Conservation (phyloP, 176 grass and related monocot species). For the Phoenix dactylifera region DNA sequence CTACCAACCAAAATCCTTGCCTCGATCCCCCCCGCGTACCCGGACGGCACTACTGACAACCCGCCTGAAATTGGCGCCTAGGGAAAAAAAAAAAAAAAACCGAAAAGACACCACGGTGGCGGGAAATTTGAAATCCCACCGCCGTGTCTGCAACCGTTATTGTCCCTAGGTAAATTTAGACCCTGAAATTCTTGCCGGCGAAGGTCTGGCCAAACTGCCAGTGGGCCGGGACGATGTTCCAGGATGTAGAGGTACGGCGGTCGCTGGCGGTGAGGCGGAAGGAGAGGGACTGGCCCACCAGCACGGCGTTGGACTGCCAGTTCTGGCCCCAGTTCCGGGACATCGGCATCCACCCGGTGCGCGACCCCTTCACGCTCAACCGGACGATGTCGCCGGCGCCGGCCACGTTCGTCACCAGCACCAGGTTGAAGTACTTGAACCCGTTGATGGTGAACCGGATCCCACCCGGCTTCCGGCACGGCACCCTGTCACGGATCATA, state of each 20-base stretch:
- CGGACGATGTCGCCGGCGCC: conserved; percentile 47
- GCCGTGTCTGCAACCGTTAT: too few species aligned
- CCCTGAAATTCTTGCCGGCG: conserved; percentile 38
- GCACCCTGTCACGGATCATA: conserved; percentile 21
- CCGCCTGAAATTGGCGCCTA: background rate
- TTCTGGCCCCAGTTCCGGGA: conserved; percentile 58
- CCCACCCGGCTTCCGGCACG: conserved; percentile 39
- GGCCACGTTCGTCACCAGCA: conserved; percentile 52
- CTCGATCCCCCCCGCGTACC: background rate
- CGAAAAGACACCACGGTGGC: background rate
- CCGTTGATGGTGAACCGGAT: conserved; percentile 46
- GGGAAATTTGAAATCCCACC: background rate
- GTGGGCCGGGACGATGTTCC: conserved; percentile 30
- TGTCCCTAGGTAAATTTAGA: conserved; percentile 19
- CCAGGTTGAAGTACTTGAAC: conserved; percentile 50
- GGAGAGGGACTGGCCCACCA: conserved; percentile 37
- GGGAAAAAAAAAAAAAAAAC: too few species aligned
- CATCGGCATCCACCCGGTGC: conserved; percentile 40
- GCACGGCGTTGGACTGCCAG: conserved; percentile 47
- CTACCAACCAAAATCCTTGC: background rate
- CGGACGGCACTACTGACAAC: background rate
- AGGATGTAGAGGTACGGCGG: conserved; percentile 40
- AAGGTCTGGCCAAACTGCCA: conserved; percentile 53
- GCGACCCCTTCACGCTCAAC: conserved; percentile 32
- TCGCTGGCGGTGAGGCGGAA: conserved; percentile 45